Base-by-base conservation (phyloP, 1,284 basidiomycete species). In the Moesziomyces sp. region DNA sequence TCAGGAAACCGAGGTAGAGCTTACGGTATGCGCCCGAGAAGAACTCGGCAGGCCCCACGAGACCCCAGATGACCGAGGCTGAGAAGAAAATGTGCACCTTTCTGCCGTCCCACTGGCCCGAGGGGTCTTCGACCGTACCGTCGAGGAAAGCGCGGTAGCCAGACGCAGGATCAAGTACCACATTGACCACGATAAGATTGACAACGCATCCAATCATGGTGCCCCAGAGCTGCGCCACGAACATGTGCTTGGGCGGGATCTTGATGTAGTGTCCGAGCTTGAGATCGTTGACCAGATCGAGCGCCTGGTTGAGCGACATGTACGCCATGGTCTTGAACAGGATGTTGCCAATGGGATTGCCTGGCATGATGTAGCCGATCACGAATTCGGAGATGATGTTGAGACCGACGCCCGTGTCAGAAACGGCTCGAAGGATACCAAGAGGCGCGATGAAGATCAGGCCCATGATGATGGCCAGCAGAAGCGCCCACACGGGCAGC, bases 371-470 rank as follows among this genome's bases (percentile, higher is more conserved):
- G 42, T 86, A 81, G 0, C 87, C 87, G 35, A 71, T 72, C 28
- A 80, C 84, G 54, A 86, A 86, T 60, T 87, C 87, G 0, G 86
- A 87, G 52, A 87, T 78, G 33, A 87, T 86, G 59, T 83, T 83
- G 44, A 83, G 68, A 1, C 82, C 82, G 0, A 87, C 86, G 9
- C 83, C 83, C 0, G 86, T 87, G 58, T 87, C 87, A 40, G 84
- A 85, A 35, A 87, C 86, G 9, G 87, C 87, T 6, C 86, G 80
- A 54, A 87, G 85, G 49, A 87, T 85, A 0, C 87, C 87, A 0
- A 86, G 84, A 19, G 85, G 72, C 0, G 84, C 72, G 11, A 86
- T 71, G 65, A 86, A 86, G 9, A 82, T 56, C 16, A 84, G 46
- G 4, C 86, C 86, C 53, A 88, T 86, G 0, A 79, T 76, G 9